These are phyloP conservation scores for Exophiala sideris DNA, from an alignment of 2,329 filamentous ascomycete genomes.

Conservation along the genomic window DNA sequence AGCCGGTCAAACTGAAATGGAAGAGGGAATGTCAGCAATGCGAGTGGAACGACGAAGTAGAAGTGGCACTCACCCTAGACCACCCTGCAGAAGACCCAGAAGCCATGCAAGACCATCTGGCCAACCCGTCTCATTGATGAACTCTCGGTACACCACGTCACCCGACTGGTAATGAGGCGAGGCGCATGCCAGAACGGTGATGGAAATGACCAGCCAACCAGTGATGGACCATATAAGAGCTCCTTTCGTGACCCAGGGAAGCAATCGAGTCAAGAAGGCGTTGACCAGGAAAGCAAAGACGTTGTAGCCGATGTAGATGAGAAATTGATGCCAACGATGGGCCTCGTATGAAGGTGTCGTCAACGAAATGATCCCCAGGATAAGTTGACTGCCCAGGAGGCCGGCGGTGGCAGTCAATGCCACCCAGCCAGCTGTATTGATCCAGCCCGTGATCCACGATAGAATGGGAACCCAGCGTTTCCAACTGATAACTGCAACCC, in stretches of 20 bases:
- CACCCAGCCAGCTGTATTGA: constrained; percentile 32
- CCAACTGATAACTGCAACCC: constrained; percentile 64
- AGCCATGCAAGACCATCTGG: constrained; percentile 59
- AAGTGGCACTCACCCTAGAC: constrained; percentile 53
- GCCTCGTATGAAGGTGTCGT: constrained; percentile 57
- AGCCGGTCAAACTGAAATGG: constrained; percentile 14
- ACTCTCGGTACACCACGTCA: constrained; percentile 53
- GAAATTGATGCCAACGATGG: constrained; percentile 67
- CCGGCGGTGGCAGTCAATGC: constrained; percentile 66
- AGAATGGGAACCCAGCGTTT: constrained; percentile 56
- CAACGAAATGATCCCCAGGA: constrained; percentile 63
- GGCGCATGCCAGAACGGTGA: constrained; percentile 64
- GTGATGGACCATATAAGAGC: constrained; percentile 69
- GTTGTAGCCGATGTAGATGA: constrained; percentile 67
- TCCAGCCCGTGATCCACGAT: constrained; percentile 69
- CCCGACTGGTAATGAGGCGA: constrained; percentile 63
- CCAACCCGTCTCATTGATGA: constrained; percentile 68
- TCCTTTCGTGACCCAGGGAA: constrained; percentile 65
- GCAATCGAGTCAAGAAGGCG: constrained; percentile 58
- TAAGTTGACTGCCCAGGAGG: constrained; percentile 63
- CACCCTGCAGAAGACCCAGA: constrained; percentile 48
- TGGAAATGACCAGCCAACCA: constrained; percentile 67
- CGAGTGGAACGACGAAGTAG: constrained; percentile 33
- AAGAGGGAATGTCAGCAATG: not conserved
- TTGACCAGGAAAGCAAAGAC: constrained; percentile 62